phyloP scores from a whole-genome alignment of 306 rosid genomes.

The Mimosa bimucronata region DNA sequence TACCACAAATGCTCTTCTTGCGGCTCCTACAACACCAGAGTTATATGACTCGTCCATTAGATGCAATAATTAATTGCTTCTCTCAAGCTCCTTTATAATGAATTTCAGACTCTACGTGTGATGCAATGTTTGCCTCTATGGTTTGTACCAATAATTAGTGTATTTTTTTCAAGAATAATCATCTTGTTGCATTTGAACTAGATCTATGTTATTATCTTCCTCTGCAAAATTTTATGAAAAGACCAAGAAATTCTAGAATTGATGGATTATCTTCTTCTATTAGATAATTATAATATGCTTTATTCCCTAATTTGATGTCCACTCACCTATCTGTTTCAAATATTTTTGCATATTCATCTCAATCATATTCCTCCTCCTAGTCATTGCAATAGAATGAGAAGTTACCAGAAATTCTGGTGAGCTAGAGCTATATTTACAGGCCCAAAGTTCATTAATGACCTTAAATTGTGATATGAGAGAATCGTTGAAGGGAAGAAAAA shows the following conservation, averaged over 20 bases:
- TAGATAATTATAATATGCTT: slow-evolving; percentile 17
- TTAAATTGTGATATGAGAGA: too few relatives aligned
- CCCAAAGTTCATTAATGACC: neutral
- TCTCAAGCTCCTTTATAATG: slow-evolving; percentile 40
- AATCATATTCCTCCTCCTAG: neutral
- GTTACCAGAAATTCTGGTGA: slow-evolving; percentile 17
- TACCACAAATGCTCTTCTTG: slow-evolving; percentile 83
- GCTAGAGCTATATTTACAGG: slow-evolving; percentile 20
- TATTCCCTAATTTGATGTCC: slow-evolving; percentile 26
- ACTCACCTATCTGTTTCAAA: slow-evolving; percentile 11
- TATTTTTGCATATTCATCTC: neutral
- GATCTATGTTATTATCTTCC: neutral
- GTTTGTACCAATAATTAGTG: slow-evolving; percentile 25
- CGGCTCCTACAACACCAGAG: slow-evolving; percentile 88
- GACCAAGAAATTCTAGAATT: slow-evolving; percentile 23
- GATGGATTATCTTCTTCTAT: neutral
- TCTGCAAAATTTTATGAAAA: slow-evolving; percentile 16
- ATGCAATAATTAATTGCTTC: slow-evolving; percentile 39
- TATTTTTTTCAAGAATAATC: slow-evolving; percentile 24
- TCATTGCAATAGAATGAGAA: slow-evolving; percentile 17
- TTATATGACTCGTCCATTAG: slow-evolving; percentile 51
- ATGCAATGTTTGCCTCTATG: slow-evolving; percentile 23
- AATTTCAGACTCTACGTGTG: slow-evolving; percentile 34
- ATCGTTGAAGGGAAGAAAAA: too few relatives aligned
- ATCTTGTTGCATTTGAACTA: slow-evolving; percentile 7